Evolutionary conservation across 2,329 filamentous ascomycete genomes (phyloP), one percentile per base, ranked within the genome.

Genomic region (Colletotrichum karsti): DNA sequence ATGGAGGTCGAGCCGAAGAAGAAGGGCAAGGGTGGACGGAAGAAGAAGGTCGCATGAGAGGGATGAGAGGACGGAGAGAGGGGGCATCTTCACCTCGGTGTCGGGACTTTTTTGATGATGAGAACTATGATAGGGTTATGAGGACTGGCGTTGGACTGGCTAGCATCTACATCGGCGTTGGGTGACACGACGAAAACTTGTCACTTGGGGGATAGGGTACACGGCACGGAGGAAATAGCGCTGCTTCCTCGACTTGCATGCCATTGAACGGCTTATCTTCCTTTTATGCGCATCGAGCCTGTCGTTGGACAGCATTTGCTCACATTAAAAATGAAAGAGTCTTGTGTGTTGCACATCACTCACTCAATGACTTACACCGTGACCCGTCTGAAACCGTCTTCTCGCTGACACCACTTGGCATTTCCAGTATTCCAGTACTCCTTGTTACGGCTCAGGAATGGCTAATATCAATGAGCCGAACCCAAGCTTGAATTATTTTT

Each of bases 1-100:
- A 75, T 76, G 30, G 81, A 82, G 22, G 76, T 76, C 9, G 85
- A 84, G 67, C 79, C 82, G 9, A 86, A 85, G 78, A 86, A 83
- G 74, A 82, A 80, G 74, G 81, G 79, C 57, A 79, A 78, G 62
- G 82, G 79, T 39, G 83, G 83, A 13, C 80, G 82, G 26, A 86
- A 84, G 76, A 88, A 85, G 82, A 88, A 86, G 78, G 77, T 75
- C 51, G 69, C 72, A 54, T 69, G 62, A 69, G 26, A n/a, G n/a
- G n/a, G n/a, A n/a, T n/a, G n/a, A n/a, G n/a, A n/a, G n/a, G n/a
- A 30, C 33, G 5, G 12, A 35, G 33, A 28, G 9, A 18, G 28
- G 9, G 13, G 28, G 12, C 13, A 13, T 46, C 18, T 35, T 24
- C 37, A 53, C 30, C 18, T 37, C 18, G 50, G 50, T 28, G 50